Percentiles rank a stretch among this genome's conserved stretches.
phyloP scores from a whole-genome alignment of 805 yeast species.

The Yarrowia sp. region DNA sequence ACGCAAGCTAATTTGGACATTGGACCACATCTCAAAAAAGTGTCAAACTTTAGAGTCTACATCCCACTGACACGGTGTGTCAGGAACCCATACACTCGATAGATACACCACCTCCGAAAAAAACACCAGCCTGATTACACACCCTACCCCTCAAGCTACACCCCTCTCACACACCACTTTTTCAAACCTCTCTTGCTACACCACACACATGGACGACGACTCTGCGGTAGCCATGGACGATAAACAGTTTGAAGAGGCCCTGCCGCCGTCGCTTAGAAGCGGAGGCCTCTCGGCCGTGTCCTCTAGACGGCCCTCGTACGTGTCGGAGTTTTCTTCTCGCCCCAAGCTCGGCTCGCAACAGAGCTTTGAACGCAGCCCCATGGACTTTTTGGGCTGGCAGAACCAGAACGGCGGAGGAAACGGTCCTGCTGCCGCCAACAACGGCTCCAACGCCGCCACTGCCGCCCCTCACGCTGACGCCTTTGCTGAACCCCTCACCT shows the following conservation, averaged over 20 bases:
- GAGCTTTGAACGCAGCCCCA: constrained; percentile 20
- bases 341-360: constrained; percentile 30
- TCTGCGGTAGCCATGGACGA: constrained; percentile 27
- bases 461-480: constrained; percentile 14
- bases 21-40: constrained; percentile 26
- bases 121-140: not conserved
- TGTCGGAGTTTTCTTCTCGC: constrained; percentile 54
- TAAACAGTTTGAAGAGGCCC: constrained; percentile 24
- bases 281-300: constrained; percentile 59
- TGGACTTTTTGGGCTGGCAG: constrained; percentile 24
- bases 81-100: not conserved
- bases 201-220: constrained; percentile 8
- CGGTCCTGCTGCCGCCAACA: constrained; percentile 12
- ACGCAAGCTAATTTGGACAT: constrained; percentile 23
- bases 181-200: not conserved
- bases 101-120: not conserved
- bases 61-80: constrained; percentile 16
- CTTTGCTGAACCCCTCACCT: constrained; percentile 25
- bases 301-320: constrained; percentile 63
- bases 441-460: not conserved
- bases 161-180: not conserved
- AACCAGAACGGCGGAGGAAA: too few relatives aligned
- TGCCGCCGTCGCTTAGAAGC: constrained; percentile 28
- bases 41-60: constrained; percentile 24
- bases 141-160: not conserved